Percentiles rank a stretch among this genome's conserved stretches.
Evolutionary conservation across 148 eudicot species (phyloP).

Genomic region (Rhododendron griersonianum): DNA sequence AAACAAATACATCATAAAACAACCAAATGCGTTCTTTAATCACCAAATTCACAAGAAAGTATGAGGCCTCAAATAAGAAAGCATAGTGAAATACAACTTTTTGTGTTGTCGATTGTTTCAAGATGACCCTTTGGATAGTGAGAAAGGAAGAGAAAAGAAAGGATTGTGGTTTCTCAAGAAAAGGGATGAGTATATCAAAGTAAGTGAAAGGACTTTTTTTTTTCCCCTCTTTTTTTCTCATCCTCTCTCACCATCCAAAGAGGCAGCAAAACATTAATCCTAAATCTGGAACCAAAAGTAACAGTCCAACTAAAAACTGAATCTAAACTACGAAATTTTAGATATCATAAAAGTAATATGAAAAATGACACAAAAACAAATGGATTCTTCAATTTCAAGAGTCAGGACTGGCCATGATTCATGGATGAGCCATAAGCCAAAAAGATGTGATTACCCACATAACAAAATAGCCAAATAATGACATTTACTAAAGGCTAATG

Average conservation of each 20-base stretch:
- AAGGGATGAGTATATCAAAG: background rate
- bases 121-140: background rate
- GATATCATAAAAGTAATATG: background rate
- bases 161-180: background rate
- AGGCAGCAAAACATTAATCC: background rate
- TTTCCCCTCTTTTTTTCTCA: background rate
- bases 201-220: background rate
- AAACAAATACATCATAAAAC: slow-evolving; percentile 5
- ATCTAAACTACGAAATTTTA: background rate
- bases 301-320: background rate
- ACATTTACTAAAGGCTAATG: too few species aligned
- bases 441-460: background rate
- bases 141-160: background rate
- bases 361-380: background rate
- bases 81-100: background rate
- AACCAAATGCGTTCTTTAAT: background rate
- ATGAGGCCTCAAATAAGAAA: background rate
- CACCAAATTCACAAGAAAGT: background rate
- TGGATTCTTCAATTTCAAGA: background rate
- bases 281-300: too few species aligned
- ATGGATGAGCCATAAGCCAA: background rate
- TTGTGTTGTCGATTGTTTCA: background rate
- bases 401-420: background rate
- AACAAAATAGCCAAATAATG: background rate
- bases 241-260: background rate